A percentile compares a stretch with the other conserved stretches of the same genome.
phyloP scores from a whole-genome alignment of 2,329 filamentous ascomycete species.

The Cytospora piceae region DNA sequence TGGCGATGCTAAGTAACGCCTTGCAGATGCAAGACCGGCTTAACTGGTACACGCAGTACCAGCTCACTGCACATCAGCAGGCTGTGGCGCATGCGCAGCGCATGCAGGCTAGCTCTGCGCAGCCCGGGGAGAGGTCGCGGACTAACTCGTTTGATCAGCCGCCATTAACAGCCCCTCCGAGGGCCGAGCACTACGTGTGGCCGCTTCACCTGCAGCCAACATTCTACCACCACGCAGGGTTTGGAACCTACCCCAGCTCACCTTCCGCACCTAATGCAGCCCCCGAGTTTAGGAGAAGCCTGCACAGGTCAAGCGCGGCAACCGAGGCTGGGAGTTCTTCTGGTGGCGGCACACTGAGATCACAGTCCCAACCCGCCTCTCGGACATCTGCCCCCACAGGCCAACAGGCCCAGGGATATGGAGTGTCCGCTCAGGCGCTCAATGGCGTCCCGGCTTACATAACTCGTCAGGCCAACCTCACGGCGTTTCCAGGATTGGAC shows the following conservation, averaged over 20 bases:
- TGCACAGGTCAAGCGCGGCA: conserved; percentile 57
- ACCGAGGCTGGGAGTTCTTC: conserved; percentile 52
- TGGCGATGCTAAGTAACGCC: conserved; percentile 31
- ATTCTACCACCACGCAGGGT: conserved; percentile 45
- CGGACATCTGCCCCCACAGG: conserved; percentile 44
- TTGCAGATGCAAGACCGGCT: conserved; percentile 51
- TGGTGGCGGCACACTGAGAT: conserved; percentile 61
- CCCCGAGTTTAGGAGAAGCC: conserved; percentile 60
- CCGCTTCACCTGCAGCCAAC: conserved; percentile 46
- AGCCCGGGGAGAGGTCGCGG: conserved; percentile 55
- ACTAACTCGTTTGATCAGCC: conserved; percentile 67
- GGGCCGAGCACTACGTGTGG: conserved; percentile 60
- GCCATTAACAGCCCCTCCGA: conserved; percentile 61
- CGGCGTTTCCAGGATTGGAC: conserved; percentile 60
- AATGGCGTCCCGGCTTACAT: conserved; percentile 43
- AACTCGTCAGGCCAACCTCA: conserved; percentile 51
- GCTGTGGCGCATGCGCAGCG: conserved; percentile 49
- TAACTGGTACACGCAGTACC: conserved; percentile 52
- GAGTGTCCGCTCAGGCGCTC: conserved; percentile 40
- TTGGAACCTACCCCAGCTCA: conserved; percentile 60
- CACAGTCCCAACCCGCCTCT: conserved; percentile 68
- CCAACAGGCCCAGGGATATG: conserved; percentile 39
- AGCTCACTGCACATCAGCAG: conserved; percentile 49
- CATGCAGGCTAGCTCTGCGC: conserved; percentile 44
- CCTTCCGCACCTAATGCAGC: conserved; percentile 51